Percentiles rank a stretch among this genome's conserved stretches.
Conservation (phyloP, 73 alveolate genomes). For the Paramecium octaurelia region DNA sequence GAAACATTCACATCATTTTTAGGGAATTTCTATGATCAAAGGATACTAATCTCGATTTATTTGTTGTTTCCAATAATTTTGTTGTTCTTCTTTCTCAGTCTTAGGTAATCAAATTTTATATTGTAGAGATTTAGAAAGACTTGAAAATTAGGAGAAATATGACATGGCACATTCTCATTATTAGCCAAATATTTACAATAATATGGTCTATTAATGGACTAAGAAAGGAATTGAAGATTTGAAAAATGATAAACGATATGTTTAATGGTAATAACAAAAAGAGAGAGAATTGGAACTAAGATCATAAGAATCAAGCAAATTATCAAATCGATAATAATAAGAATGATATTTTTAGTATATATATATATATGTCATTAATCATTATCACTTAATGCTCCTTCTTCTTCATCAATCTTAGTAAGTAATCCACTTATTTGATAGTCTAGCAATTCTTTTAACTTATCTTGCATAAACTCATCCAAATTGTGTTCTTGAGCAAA, state of each 20-base stretch:
- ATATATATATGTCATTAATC: neutral
- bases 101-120: neutral
- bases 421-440: conserved; percentile 73
- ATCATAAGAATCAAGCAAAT: neutral
- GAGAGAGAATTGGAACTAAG: neutral
- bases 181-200: neutral
- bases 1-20: neutral
- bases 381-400: conserved; percentile 48
- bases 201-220: neutral
- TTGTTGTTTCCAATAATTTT: neutral
- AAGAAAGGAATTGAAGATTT: neutral
- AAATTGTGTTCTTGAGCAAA: neutral
- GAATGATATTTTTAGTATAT: neutral
- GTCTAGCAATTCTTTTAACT: conserved; percentile 67
- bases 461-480: conserved; percentile 71
- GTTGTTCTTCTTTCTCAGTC: neutral
- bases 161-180: neutral
- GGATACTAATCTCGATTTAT: neutral
- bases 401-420: conserved; percentile 76
- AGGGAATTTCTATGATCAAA: neutral
- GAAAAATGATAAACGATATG: neutral
- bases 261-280: neutral
- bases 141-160: neutral
- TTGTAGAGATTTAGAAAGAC: neutral
- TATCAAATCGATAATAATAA: neutral